Evolutionary conservation across 805 yeast species (phyloP).

Genomic region (Nakazawaea wyomingensis): DNA sequence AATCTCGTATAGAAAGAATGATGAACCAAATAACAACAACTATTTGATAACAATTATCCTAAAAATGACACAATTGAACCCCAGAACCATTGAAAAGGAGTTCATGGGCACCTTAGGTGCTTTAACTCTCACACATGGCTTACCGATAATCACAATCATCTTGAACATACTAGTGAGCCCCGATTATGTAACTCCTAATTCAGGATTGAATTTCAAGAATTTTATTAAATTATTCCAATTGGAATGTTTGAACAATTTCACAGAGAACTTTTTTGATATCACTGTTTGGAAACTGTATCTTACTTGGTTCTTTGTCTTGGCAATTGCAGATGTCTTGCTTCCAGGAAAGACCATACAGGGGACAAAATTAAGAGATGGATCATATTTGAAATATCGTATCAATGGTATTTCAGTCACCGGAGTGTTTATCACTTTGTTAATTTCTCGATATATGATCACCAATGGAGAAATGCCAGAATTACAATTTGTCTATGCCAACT

Average conservation of each 20-base stretch:
- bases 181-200: conserved; percentile 39
- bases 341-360: conserved; percentile 67
- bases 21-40: neutral
- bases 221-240: conserved; percentile 21
- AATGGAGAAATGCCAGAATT: conserved; percentile 70
- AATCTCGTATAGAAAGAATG: neutral
- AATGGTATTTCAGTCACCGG: conserved; percentile 65
- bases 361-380: conserved; percentile 69
- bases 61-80: conserved; percentile 43
- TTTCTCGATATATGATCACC: conserved; percentile 47
- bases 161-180: conserved; percentile 63
- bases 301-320: conserved; percentile 67
- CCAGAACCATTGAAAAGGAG: conserved; percentile 64
- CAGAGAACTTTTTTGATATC: conserved; percentile 33
- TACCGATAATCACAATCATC: conserved; percentile 59
- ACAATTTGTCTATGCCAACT: conserved; percentile 65
- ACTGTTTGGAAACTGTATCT: conserved; percentile 60
- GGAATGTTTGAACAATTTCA: conserved; percentile 18
- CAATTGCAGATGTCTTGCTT: conserved; percentile 61
- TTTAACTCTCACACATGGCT: conserved; percentile 51
- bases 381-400: conserved; percentile 65
- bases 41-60: neutral
- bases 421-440: conserved; percentile 32
- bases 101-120: conserved; percentile 81
- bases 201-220: conserved; percentile 34